Base-by-base conservation (phyloP, 495 filamentous ascomycete genomes). In the Aspergillus sparsus region DNA sequence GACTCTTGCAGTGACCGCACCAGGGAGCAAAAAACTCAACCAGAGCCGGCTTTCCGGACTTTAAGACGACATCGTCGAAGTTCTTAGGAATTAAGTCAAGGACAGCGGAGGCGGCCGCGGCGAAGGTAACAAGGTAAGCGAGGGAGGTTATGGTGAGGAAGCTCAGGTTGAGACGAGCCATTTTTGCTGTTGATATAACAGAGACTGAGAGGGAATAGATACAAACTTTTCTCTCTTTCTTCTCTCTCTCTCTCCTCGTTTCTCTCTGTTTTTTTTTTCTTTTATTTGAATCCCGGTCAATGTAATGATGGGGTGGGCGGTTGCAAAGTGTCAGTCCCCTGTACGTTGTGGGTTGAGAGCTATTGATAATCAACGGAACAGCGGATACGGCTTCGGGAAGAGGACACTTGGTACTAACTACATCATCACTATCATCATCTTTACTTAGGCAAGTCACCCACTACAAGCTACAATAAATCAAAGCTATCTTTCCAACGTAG, bases 1-100 rank as follows among this genome's bases (percentile, higher is more conserved):
- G 89, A 61, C 77, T 97, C 82, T 98, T 98, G 89, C 94, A 98
- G 83, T 98, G 91, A 49, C 95, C 95, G 74, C 95, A 98, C 94
- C 94, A 98, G 58, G 94, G 94, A 49, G 94, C 94, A 74, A 97
- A 98, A 83, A 98, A 98, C 72, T 98, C 94, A 60, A 98, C 94
- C 37, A 98, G 85, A 0, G 95, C 92, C 33, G 95, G 95, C 80
- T 96, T 98, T 71, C 91, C 91, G 55, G 89, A 92, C 68, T 94
- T 82, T 35, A 98, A 83, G 60, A 97, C 91, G 53, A 95, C 82
- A 8, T 87, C 76, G 75, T 97, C 92, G 72, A 98, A 97, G 78
- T 97, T 97, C 61, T 74, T 75, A 56, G 93, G 92, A 62, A 89
- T 85, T 53, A 98, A 87, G 74, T 97, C 93, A 60, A 92, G 76